A percentile compares a stretch with the other conserved stretches of the same genome.
phyloP scores from a whole-genome alignment of 768 basidiomycete genomes.

The Kwoniella bestiolae region DNA sequence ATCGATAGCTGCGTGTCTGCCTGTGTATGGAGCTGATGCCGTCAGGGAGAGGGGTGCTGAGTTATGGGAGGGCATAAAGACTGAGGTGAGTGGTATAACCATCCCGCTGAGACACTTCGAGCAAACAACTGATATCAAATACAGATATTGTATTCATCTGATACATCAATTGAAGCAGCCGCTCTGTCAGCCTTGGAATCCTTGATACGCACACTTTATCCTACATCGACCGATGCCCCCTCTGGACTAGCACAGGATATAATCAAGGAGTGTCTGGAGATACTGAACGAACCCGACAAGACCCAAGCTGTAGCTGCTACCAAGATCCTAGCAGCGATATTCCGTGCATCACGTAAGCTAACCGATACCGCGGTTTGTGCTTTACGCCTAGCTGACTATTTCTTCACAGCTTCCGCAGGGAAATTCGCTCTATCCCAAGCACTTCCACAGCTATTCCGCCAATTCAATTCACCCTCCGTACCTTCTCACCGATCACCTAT shows the following conservation, averaged over 20 bases:
- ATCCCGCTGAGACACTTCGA: too few species aligned
- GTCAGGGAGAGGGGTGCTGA: slow-evolving; percentile 70
- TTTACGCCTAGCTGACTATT: slow-evolving; percentile 3
- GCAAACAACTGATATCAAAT: too few species aligned
- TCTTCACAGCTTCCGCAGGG: slow-evolving; percentile 67
- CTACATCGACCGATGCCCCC: slow-evolving; percentile 57
- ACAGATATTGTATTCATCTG: slow-evolving; percentile 92
- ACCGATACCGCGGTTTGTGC: neutral
- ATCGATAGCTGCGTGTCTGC: slow-evolving; percentile 75
- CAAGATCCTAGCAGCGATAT: slow-evolving; percentile 76
- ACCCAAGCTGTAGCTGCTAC: slow-evolving; percentile 85
- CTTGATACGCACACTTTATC: slow-evolving; percentile 76
- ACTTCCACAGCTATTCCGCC: slow-evolving; percentile 73
- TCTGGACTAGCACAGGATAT: slow-evolving; percentile 72
- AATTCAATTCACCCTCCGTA: slow-evolving; percentile 67
- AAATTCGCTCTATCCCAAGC: slow-evolving; percentile 70
- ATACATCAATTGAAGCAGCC: slow-evolving; percentile 71
- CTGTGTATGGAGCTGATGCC: slow-evolving; percentile 74
- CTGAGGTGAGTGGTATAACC: slow-evolving; percentile 68
- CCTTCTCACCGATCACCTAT: slow-evolving; percentile 65
- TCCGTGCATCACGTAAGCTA: slow-evolving; percentile 75
- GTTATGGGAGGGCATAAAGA: slow-evolving; percentile 87
- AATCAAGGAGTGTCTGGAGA: slow-evolving; percentile 76
- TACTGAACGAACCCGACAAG: slow-evolving; percentile 89
- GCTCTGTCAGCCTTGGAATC: slow-evolving; percentile 73